Conservation (phyloP, 805 yeast species). For the Candida germanica region DNA sequence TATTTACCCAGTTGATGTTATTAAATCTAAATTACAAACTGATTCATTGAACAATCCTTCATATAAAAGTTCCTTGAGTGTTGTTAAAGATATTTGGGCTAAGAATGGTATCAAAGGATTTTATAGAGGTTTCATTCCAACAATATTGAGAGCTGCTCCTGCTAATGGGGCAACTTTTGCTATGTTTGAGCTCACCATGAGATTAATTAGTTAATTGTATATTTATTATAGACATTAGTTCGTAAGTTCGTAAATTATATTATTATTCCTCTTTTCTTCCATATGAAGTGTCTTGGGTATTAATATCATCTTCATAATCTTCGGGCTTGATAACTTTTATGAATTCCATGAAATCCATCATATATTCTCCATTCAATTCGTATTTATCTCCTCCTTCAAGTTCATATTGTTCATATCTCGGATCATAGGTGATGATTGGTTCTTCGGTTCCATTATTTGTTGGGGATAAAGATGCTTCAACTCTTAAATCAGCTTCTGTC, state of each 20-base stretch:
- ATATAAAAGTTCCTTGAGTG: conserved; percentile 58
- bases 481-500: conserved; percentile 9
- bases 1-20: conserved; percentile 84
- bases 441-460: conserved; percentile 4
- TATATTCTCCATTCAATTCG: conserved; percentile 40
- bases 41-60: conserved; percentile 55
- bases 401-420: conserved; percentile 29
- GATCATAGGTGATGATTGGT: conserved; percentile 7
- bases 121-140: conserved; percentile 88
- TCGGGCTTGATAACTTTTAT: conserved; percentile 34
- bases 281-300: background rate
- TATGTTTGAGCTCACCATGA: conserved; percentile 87
- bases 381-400: conserved; percentile 36
- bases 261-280: background rate
- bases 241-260: conserved; percentile 4
- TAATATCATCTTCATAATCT: conserved; percentile 25
- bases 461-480: conserved; percentile 15
- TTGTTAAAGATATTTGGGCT: conserved; percentile 49
- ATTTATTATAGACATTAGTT: conserved; percentile 3
- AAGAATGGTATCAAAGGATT: conserved; percentile 74
- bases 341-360: conserved; percentile 40
- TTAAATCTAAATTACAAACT: conserved; percentile 84
- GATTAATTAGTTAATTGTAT: conserved; percentile 41
- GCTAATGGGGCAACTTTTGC: conserved; percentile 97
- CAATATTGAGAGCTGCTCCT: conserved; percentile 94